phyloP scores from a whole-genome alignment of 257 asterid genomes.

The Apocynum venetum region DNA sequence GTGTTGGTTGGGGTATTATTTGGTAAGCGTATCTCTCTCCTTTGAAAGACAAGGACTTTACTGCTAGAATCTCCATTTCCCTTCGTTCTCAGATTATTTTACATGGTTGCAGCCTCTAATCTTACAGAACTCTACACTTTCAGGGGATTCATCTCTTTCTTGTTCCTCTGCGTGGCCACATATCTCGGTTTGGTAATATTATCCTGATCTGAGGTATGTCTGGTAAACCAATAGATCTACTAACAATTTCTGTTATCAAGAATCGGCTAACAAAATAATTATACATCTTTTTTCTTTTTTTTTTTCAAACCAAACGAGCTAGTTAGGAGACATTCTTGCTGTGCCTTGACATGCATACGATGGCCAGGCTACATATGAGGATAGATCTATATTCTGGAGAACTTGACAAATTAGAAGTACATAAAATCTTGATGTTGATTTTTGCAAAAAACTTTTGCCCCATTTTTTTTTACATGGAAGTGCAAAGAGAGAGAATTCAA shows the following conservation, averaged over 20 bases:
- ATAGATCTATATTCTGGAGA: too few relatives aligned
- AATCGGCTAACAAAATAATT: too few relatives aligned
- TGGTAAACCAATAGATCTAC: neutral
- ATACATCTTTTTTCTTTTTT: too few relatives aligned
- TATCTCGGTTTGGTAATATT: slow-evolving; percentile 41
- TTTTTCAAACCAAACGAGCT: neutral
- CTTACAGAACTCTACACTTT: neutral
- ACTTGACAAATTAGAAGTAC: neutral
- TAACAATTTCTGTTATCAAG: neutral
- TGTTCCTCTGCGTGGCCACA: slow-evolving; percentile 39
- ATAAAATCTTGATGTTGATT: too few relatives aligned
- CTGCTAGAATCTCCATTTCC: neutral
- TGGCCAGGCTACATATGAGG: neutral
- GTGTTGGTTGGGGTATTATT: slow-evolving; percentile 44
- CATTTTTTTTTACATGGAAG: too few relatives aligned
- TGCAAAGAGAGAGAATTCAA: too few relatives aligned
- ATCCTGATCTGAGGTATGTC: slow-evolving; percentile 22
- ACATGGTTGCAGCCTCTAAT: neutral
- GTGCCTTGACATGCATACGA: neutral
- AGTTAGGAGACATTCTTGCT: neutral
- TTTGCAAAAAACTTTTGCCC: too few relatives aligned
- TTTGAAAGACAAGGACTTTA: neutral
- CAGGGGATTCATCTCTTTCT: slow-evolving; percentile 49
- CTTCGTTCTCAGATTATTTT: neutral
- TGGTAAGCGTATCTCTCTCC: slow-evolving; percentile 22